Percentiles rank a stretch among this genome's conserved stretches.
phyloP scores from a whole-genome alignment of 495 filamentous ascomycete genomes.

The Echria macrotheca region DNA sequence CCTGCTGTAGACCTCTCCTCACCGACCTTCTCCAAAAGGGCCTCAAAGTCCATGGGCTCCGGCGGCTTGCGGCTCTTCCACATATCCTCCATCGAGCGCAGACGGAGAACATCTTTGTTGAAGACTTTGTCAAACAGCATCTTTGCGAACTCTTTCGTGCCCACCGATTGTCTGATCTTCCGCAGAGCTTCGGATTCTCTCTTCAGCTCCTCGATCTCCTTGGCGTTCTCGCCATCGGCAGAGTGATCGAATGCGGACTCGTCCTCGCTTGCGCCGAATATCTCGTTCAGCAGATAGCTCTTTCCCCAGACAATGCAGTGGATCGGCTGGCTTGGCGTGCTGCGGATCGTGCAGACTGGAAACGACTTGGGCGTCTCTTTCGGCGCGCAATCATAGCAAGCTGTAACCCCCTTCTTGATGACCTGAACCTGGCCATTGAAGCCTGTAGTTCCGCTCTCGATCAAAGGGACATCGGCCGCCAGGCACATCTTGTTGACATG shows the following conservation, averaged over 20 bases:
- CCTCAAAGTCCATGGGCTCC: conserved; percentile 59
- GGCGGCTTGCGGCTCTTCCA: conserved; percentile 83
- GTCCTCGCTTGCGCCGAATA: conserved; percentile 89
- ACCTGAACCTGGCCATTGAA: conserved; percentile 98
- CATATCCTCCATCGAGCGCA: conserved; percentile 91
- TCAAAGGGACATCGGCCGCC: conserved; percentile 80
- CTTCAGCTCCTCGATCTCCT: conserved; percentile 81
- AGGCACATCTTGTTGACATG: conserved; percentile 99
- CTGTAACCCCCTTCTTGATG: conserved; percentile 88
- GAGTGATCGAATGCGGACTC: conserved; percentile 70
- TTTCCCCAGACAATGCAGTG: conserved; percentile 99
- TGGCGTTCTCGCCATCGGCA: conserved; percentile 75
- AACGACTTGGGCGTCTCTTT: conserved; percentile 88
- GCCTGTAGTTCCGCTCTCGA: conserved; percentile 95
- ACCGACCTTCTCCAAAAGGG: conserved; percentile 39
- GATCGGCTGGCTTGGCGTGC: conserved; percentile 89
- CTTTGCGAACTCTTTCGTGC: conserved; percentile 68
- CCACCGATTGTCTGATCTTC: conserved; percentile 76
- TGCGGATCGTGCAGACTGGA: conserved; percentile 94
- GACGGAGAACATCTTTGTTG: conserved; percentile 72
- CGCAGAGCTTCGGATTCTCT: conserved; percentile 78
- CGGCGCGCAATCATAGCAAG: conserved; percentile 91
- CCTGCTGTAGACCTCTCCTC: too few species aligned
- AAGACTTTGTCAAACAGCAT: conserved; percentile 93
- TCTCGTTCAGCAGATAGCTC: conserved; percentile 88